Evolutionary conservation across 2,329 filamentous ascomycete genomes (phyloP), one percentile per base, ranked within the genome.

Genomic region (Alternaria atra): DNA sequence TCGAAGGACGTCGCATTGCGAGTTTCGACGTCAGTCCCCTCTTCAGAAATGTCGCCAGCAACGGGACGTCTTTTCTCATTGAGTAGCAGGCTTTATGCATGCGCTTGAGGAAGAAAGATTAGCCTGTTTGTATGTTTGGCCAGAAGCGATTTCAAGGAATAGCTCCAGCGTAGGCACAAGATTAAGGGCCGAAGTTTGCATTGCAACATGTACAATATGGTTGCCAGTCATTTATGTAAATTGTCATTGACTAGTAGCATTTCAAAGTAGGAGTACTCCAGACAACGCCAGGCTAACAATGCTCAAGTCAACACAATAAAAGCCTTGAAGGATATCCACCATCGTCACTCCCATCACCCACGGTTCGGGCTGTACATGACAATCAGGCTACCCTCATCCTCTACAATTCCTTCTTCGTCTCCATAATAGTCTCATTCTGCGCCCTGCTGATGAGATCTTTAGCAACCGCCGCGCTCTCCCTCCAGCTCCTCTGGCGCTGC

Each of bases 381-480:
- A 42, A 42, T 2, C 20, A 42, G 20, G 7, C 20, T 10, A 12
- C 15, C 25, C 23, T 10, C 46, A 35, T 5, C 12, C 46, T 50
- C 51, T 60, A 75, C 63, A 75, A 51, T 61, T 75, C 72, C 70
- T 82, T 81, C 68, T 81, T 81, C 34, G 59, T 65, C 68, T 80
- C 77, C n/a, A 63, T 56, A 12, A 63, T 59, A 17, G 60, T 65
- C 64, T 73, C 73, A 8, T 63, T 57, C 43, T 70, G 70, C 50
- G 76, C 78, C 57, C 58, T 66, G 55, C 83, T 81, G 73, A 88
- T 87, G 60, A 86, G 75, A 5, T 77, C 77, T 59, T 77, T 80
- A 23, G 85, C 86, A 20, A 86, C 80, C 57, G 82, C 77, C 6
- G 80, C 81, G n/a, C 80, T 82, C 71, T 86, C 84, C 48, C 76